These are phyloP conservation scores for Coniochaeta sp. DNA, from an alignment of 2,329 filamentous ascomycete genomes.

Conservation along the genomic window DNA sequence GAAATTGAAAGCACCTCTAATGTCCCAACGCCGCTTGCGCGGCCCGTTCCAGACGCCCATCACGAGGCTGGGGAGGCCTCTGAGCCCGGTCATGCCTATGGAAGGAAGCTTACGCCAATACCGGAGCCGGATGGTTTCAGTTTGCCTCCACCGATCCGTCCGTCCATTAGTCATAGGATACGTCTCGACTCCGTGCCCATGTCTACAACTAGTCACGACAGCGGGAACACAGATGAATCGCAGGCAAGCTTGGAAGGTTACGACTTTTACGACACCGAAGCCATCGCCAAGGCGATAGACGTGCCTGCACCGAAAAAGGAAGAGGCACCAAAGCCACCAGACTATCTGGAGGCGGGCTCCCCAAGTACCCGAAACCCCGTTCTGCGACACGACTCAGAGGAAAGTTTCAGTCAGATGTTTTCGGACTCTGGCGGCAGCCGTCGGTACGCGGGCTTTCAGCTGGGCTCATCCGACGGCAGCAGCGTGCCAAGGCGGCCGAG, in stretches of 20 bases:
- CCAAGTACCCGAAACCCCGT: slow-evolving; percentile 22
- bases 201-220: slow-evolving; percentile 44
- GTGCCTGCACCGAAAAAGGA: slow-evolving; percentile 37
- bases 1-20: slow-evolving; percentile 59
- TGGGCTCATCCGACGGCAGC: slow-evolving; percentile 9
- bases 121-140: slow-evolving; percentile 43
- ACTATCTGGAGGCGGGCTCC: slow-evolving; percentile 24
- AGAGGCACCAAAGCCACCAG: slow-evolving; percentile 26
- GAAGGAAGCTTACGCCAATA: slow-evolving; percentile 35
- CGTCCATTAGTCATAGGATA: slow-evolving; percentile 25
- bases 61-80: slow-evolving; percentile 9
- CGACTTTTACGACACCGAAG: slow-evolving; percentile 59
- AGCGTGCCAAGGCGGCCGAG: slow-evolving; percentile 12
- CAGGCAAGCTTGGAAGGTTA: slow-evolving; percentile 49
- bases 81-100: slow-evolving; percentile 23
- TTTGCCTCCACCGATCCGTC: slow-evolving; percentile 38
- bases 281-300: slow-evolving; percentile 43
- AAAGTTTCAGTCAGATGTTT: slow-evolving; percentile 53
- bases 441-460: slow-evolving; percentile 27
- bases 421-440: slow-evolving; percentile 46
- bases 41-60: slow-evolving; percentile 36
- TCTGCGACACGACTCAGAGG: slow-evolving; percentile 47
- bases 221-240: slow-evolving; percentile 37
- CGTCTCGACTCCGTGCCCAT: slow-evolving; percentile 43
- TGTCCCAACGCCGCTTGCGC: slow-evolving; percentile 50